Percentiles rank a stretch among this genome's conserved stretches.
Conservation (phyloP, 2,329 filamentous ascomycete species). For the Dothidotthia symphoricarpi region DNA sequence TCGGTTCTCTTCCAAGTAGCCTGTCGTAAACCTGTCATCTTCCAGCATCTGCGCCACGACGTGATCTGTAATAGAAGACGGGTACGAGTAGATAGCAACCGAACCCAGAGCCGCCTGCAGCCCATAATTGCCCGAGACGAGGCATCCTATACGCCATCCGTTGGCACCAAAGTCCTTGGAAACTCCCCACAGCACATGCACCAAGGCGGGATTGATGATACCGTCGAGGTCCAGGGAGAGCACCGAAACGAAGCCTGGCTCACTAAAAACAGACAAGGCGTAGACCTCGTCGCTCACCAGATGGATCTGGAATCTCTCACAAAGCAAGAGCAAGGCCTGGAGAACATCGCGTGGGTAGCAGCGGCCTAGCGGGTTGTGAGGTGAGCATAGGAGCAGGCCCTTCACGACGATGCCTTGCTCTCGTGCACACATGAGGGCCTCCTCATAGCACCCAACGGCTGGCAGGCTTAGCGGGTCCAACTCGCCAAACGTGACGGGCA, state of each 20-base stretch:
- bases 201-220: constrained; percentile 50
- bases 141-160: constrained; percentile 38
- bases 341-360: constrained; percentile 41
- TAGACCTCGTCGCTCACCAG: constrained; percentile 62
- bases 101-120: constrained; percentile 11
- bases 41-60: no score
- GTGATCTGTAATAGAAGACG: no score
- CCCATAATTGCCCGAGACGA: constrained; percentile 18
- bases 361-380: not conserved
- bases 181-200: constrained; percentile 54
- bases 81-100: no score
- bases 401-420: no score
- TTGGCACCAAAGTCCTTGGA: constrained; percentile 55
- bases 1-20: no score
- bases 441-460: no score
- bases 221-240: constrained; percentile 25
- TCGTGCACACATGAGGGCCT: no score
- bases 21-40: no score
- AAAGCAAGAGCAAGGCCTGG: constrained; percentile 49
- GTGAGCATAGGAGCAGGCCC: no score
- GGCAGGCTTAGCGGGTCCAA: no score
- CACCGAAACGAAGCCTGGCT: constrained; percentile 14
- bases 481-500: no score
- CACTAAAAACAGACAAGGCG: constrained; percentile 50
- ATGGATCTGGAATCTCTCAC: constrained; percentile 52